These are phyloP conservation scores for Starmerella gropengiesseri DNA, from an alignment of 805 yeast species.

Conservation along the genomic window DNA sequence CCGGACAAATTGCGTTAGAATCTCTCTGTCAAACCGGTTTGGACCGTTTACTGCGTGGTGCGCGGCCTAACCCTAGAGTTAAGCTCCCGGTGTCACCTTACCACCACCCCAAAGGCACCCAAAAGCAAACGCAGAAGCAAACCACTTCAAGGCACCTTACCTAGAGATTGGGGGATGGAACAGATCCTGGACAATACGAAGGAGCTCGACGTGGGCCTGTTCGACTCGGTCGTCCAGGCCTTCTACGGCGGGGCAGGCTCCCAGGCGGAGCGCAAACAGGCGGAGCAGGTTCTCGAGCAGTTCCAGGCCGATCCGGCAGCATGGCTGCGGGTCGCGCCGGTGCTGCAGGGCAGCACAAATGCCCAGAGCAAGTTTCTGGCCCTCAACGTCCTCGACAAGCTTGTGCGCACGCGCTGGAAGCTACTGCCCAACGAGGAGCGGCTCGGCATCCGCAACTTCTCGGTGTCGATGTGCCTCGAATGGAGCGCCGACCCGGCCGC, in stretches of 20 bases:
- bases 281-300: slow-evolving; percentile 32
- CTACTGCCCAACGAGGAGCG: slow-evolving; percentile 80
- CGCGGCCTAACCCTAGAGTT: too few relatives aligned
- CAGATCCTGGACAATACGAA: slow-evolving; percentile 73
- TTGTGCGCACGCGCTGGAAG: slow-evolving; percentile 90
- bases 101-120: background rate
- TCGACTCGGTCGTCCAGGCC: slow-evolving; percentile 76
- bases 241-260: slow-evolving; percentile 62
- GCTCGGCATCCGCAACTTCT: slow-evolving; percentile 83
- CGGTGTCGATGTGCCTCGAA: slow-evolving; percentile 85
- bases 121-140: slow-evolving; percentile 2
- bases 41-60: too few relatives aligned
- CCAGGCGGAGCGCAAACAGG: slow-evolving; percentile 37
- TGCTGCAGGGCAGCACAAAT: slow-evolving; percentile 60
- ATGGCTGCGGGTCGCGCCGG: slow-evolving; percentile 89
- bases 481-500: slow-evolving; percentile 74
- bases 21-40: too few relatives aligned
- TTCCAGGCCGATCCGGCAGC: slow-evolving; percentile 93
- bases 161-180: slow-evolving; percentile 53
- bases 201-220: slow-evolving; percentile 65
- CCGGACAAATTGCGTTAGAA: too few relatives aligned
- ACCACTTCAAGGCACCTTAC: slow-evolving; percentile 1
- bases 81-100: background rate
- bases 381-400: slow-evolving; percentile 73
- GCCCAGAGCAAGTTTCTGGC: slow-evolving; percentile 91